phyloP scores from a whole-genome alignment of 1,139 yeast genomes.

The Casaregolazyma suthepensis region DNA sequence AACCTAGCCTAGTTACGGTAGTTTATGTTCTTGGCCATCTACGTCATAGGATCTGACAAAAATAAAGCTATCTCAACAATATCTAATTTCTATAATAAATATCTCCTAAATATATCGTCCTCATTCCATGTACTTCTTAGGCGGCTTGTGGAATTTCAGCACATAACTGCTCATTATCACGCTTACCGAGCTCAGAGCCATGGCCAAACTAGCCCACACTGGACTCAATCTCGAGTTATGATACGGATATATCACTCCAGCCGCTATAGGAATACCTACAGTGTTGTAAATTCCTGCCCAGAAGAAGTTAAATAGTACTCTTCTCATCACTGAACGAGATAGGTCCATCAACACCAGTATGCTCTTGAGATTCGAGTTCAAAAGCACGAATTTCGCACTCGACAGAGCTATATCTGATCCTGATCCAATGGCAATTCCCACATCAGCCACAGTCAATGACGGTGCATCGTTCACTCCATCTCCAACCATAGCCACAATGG shows the following conservation, averaged over 20 bases:
- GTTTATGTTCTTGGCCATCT: too few species aligned
- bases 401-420: constrained; percentile 94
- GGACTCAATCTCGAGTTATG: constrained; percentile 70
- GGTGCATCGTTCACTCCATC: constrained; percentile 97
- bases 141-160: constrained; percentile 33
- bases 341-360: constrained; percentile 65
- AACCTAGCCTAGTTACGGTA: too few species aligned
- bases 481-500: constrained; percentile 63
- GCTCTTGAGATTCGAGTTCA: constrained; percentile 32
- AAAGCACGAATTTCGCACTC: constrained; percentile 80
- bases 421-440: constrained; percentile 86
- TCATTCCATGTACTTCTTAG: constrained; percentile 3
- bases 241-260: constrained; percentile 78
- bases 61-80: too few species aligned
- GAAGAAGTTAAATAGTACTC: constrained; percentile 71
- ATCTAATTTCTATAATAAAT: background rate
- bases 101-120: background rate
- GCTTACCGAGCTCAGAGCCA: constrained; percentile 88
- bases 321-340: constrained; percentile 58
- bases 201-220: constrained; percentile 78
- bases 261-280: constrained; percentile 86
- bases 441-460: constrained; percentile 77
- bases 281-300: constrained; percentile 87
- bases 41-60: too few species aligned
- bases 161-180: constrained; percentile 74